These are phyloP conservation scores for Kuraishia capsulata DNA, from an alignment of 805 yeast genomes.

Conservation along the genomic window DNA sequence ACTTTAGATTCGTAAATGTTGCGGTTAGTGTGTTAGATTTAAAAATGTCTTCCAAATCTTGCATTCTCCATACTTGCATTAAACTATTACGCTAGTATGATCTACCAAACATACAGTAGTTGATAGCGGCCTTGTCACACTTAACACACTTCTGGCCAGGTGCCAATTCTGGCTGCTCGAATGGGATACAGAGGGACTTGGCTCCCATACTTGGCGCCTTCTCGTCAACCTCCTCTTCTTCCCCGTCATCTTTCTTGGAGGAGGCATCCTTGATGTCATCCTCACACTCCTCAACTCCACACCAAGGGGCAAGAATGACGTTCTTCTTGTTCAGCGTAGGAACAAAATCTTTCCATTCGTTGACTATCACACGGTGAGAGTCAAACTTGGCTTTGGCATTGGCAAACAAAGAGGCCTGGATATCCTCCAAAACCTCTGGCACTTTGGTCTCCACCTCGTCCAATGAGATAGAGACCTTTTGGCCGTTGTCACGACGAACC, in stretches of 20 bases:
- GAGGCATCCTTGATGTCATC: slow-evolving; percentile 91
- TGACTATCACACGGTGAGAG: slow-evolving; percentile 71
- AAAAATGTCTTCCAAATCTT: no score
- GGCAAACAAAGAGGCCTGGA: slow-evolving; percentile 66
- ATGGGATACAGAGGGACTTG: slow-evolving; percentile 94
- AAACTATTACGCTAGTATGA: no score
- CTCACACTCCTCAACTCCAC: slow-evolving; percentile 91
- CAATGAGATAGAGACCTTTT: slow-evolving; percentile 59
- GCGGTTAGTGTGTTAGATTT: no score
- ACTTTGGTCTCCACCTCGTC: slow-evolving; percentile 55
- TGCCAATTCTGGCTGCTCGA: slow-evolving; percentile 78
- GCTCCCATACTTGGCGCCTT: slow-evolving; percentile 99
- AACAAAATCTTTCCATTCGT: slow-evolving; percentile 87
- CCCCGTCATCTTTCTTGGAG: slow-evolving; percentile 72
- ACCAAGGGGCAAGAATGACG: slow-evolving; percentile 92
- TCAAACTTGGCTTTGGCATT: slow-evolving; percentile 82
- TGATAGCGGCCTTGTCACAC: slow-evolving; percentile 68
- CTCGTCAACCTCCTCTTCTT: slow-evolving; percentile 85
- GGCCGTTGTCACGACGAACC: slow-evolving; percentile 88
- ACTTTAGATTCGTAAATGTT: no score
- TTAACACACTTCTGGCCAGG: slow-evolving; percentile 78
- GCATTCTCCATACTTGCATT: no score
- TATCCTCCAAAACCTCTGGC: slow-evolving; percentile 69
- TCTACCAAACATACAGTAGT: slow-evolving; percentile 95
- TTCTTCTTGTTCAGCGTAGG: slow-evolving; percentile 88